These are phyloP conservation scores for Xylaria cubensis DNA, from an alignment of 495 filamentous ascomycete genomes.

Conservation along the genomic window DNA sequence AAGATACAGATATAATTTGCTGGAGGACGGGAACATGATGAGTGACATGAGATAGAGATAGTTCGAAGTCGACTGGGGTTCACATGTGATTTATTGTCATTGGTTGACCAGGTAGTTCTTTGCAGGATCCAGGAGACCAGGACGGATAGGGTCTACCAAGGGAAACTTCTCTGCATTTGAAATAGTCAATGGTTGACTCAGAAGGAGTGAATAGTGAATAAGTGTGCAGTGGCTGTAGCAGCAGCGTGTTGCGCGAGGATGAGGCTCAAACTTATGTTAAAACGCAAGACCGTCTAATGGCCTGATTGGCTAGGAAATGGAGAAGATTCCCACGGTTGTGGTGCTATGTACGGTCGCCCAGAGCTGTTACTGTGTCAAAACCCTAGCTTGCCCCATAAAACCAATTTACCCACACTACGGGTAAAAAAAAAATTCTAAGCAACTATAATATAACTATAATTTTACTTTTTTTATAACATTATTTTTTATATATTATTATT, in stretches of 20 bases:
- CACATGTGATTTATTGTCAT: background rate
- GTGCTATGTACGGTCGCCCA: too few relatives aligned
- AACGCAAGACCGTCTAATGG: too few relatives aligned
- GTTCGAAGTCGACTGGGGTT: constrained; percentile 4
- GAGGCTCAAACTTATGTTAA: constrained; percentile 8
- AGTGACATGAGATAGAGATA: constrained; percentile 11
- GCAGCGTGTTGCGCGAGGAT: background rate
- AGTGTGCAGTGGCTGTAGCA: background rate
- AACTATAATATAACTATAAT: too few relatives aligned
- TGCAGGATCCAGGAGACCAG: background rate
- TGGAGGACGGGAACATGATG: background rate
- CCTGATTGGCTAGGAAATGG: constrained; percentile 20
- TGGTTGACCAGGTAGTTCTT: background rate
- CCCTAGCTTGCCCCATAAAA: too few relatives aligned
- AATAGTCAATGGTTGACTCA: background rate
- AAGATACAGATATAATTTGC: background rate
- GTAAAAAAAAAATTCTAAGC: too few relatives aligned
- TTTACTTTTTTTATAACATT: too few relatives aligned
- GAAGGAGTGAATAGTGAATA: background rate
- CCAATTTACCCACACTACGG: too few relatives aligned
- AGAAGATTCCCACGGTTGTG: constrained; percentile 10
- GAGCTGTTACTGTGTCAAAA: too few relatives aligned
- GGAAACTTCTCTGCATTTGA: background rate
- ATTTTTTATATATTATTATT: too few relatives aligned
- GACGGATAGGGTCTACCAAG: background rate